phyloP scores from a whole-genome alignment of 345 rosid species.

The Tarenaya hassleriana region DNA sequence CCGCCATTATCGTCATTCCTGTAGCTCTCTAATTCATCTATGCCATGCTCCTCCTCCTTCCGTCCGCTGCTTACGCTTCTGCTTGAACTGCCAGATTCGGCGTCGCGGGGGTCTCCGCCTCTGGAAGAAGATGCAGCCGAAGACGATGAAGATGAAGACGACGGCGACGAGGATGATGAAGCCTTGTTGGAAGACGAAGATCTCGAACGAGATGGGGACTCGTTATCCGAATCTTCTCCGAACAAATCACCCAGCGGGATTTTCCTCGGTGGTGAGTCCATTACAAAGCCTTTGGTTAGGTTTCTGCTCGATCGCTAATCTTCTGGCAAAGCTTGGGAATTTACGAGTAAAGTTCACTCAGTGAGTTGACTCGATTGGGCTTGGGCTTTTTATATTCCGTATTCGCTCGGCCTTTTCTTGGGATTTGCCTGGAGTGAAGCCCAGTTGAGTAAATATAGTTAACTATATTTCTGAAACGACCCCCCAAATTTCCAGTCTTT shows the following conservation, averaged over 20 bases:
- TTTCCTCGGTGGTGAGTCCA: conserved; percentile 22
- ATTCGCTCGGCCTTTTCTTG: no score
- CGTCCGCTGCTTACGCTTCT: conserved; percentile 22
- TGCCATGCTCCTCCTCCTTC: conserved; percentile 28
- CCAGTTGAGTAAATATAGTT: no score
- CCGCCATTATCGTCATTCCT: not conserved
- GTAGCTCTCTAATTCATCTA: conserved; percentile 28
- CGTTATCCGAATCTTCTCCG: conserved; percentile 27
- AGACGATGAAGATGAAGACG: conserved; percentile 32
- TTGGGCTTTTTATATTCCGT: conserved; percentile 9
- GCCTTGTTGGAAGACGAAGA: conserved; percentile 16
- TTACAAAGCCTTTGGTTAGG: not conserved
- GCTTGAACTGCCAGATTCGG: conserved; percentile 32
- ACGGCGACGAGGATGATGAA: conserved; percentile 30
- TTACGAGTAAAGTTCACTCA: conserved; percentile 2
- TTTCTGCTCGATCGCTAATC: conserved; percentile 19
- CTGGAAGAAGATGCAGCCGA: conserved; percentile 38
- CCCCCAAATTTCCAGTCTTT: no score
- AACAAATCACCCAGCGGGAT: conserved; percentile 24
- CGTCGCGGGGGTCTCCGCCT: conserved; percentile 10
- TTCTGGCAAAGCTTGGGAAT: conserved; percentile 9
- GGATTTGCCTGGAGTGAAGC: no score
- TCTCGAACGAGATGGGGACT: not conserved
- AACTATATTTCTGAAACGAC: no score
- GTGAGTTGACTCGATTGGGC: conserved; percentile 16